Evolutionary conservation across 768 basidiomycete genomes (phyloP).

Genomic region (Psilocybe cubensis): DNA sequence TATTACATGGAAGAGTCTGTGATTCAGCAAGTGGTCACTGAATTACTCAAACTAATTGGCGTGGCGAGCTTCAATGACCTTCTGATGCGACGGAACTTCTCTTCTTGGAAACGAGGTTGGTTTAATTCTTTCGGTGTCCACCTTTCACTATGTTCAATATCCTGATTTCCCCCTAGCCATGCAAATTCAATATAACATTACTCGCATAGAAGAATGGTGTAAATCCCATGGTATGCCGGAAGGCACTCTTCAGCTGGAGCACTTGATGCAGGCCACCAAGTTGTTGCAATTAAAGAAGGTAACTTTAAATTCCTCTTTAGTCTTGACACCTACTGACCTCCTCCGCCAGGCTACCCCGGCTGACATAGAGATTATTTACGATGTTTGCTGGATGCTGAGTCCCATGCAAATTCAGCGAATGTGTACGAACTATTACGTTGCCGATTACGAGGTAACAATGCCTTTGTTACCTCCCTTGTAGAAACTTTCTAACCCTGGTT

Average conservation of each 20-base stretch:
- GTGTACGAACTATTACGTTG: constrained; percentile 98
- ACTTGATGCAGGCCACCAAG: constrained; percentile 99
- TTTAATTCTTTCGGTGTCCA: constrained; percentile 8
- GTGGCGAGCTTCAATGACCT: constrained; percentile 98
- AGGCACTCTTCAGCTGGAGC: constrained; percentile 95
- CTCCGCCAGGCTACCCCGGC: constrained; percentile 76
- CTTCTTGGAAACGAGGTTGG: constrained; percentile 98
- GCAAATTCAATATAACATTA: constrained; percentile 99
- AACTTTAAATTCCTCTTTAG: constrained; percentile 13
- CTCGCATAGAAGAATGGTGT: constrained; percentile 98
- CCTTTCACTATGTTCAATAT: not conserved
- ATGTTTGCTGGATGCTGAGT: constrained; percentile 99
- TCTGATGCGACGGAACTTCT: constrained; percentile 98
- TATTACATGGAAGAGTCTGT: constrained; percentile 99
- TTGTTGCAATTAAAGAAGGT: constrained; percentile 97
- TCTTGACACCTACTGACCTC: not conserved
- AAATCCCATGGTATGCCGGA: constrained; percentile 99
- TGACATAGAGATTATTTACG: constrained; percentile 99
- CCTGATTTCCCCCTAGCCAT: constrained; percentile 71
- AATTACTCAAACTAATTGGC: constrained; percentile 93
- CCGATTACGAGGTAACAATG: constrained; percentile 89
- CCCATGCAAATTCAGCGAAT: constrained; percentile 99
- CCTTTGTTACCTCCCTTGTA: constrained; percentile 14
- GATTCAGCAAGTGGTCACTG: constrained; percentile 92
- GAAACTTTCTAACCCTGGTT: not conserved